A percentile compares a stretch with the other conserved stretches of the same genome.
These are phyloP conservation scores for Nothomitra cinnamomea DNA, from an alignment of 2,329 filamentous ascomycete species.

Conservation along the genomic window DNA sequence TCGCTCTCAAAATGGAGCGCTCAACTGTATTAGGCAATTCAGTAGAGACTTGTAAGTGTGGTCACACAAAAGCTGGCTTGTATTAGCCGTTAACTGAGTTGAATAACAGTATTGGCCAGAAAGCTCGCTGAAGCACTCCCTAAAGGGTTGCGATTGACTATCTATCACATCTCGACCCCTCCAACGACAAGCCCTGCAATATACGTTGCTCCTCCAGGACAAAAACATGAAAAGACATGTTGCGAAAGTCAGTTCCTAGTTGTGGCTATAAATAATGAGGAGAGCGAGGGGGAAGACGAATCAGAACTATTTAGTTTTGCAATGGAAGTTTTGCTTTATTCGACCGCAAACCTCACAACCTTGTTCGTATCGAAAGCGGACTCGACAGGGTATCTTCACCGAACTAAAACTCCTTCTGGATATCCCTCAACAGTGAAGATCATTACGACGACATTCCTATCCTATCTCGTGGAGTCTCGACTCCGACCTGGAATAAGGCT, in stretches of 20 bases:
- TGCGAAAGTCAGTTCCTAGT: constrained; percentile 70
- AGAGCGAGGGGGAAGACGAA: constrained; percentile 11
- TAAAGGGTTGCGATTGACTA: constrained; percentile 39
- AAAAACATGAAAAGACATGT: constrained; percentile 59
- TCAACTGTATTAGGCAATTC: too few relatives aligned
- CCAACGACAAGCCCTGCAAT: constrained; percentile 59
- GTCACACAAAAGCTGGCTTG: too few relatives aligned
- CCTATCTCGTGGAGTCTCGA: constrained; percentile 52
- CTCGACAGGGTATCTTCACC: constrained; percentile 72
- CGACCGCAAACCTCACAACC: constrained; percentile 61
- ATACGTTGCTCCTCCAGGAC: constrained; percentile 59
- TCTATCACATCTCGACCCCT: constrained; percentile 78
- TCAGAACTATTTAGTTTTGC: constrained; percentile 57
- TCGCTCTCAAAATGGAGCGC: too few relatives aligned
- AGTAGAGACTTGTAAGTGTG: too few relatives aligned
- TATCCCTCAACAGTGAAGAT: constrained; percentile 55
- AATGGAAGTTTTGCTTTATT: constrained; percentile 77
- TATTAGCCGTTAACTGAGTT: too few relatives aligned
- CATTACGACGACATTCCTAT: constrained; percentile 58
- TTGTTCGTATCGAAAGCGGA: constrained; percentile 95
- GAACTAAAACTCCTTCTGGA: constrained; percentile 44
- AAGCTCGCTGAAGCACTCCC: constrained; percentile 36
- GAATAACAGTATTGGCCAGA: constrained; percentile 17
- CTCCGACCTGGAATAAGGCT: constrained; percentile 48
- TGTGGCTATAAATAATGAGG: constrained; percentile 30